Evolutionary conservation across 768 basidiomycete genomes (phyloP).

Genomic region (Lyophyllum decastes): DNA sequence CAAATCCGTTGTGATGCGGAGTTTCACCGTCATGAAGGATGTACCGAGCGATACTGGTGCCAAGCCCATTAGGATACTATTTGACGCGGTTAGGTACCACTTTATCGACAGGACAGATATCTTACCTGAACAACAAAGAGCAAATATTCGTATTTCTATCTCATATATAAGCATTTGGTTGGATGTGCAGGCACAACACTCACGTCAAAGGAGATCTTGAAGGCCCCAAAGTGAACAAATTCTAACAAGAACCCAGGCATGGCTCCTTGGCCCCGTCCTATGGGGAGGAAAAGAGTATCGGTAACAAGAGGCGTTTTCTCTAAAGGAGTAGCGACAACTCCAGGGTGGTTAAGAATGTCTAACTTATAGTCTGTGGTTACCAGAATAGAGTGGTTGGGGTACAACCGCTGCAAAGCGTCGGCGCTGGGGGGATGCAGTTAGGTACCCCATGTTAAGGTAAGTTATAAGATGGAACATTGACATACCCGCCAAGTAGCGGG

Average conservation of each 20-base stretch:
- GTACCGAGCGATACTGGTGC: constrained; percentile 36
- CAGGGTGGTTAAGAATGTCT: constrained; percentile 54
- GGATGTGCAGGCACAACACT: constrained; percentile 17
- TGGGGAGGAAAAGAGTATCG: constrained; percentile 47
- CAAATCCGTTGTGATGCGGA: background rate
- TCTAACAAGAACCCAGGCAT: constrained; percentile 58
- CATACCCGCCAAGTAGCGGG: constrained; percentile 50
- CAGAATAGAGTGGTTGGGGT: constrained; percentile 64
- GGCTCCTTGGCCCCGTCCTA: constrained; percentile 40
- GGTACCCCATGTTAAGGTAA: background rate
- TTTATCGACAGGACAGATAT: background rate
- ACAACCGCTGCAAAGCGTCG: constrained; percentile 53
- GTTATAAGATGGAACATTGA: background rate
- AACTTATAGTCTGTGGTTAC: constrained; percentile 48
- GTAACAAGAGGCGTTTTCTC: constrained; percentile 52
- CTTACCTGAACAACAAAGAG: constrained; percentile 54
- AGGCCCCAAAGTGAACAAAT: constrained; percentile 52
- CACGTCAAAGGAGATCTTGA: constrained; percentile 61
- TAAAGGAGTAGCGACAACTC: constrained; percentile 42
- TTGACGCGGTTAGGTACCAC: background rate
- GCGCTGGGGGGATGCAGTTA: constrained; percentile 25
- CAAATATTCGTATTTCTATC: constrained; percentile 56
- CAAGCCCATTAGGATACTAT: constrained; percentile 34
- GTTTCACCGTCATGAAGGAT: constrained; percentile 60
- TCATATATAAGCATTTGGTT: background rate